Percentiles rank a stretch among this genome's conserved stretches.
phyloP scores from a whole-genome alignment of 2,329 filamentous ascomycete species.

The Chrysoporthe puriensis region DNA sequence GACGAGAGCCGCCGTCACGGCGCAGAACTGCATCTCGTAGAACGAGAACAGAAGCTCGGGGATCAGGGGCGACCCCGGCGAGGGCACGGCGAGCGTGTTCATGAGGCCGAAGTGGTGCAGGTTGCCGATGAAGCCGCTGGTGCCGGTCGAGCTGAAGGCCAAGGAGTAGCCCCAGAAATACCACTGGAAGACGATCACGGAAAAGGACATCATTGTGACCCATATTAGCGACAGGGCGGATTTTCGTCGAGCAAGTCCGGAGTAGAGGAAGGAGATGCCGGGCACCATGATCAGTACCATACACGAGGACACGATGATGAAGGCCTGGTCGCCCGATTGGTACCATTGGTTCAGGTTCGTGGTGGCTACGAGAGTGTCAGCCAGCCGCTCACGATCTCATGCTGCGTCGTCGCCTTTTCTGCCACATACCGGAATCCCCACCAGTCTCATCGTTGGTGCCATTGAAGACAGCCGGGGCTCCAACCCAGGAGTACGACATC shows the following conservation, averaged over 20 bases:
- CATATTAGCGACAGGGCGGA: constrained; percentile 96
- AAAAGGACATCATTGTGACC: constrained; percentile 93
- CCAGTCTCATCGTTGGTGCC: constrained; percentile 67
- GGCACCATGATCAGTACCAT: constrained; percentile 98
- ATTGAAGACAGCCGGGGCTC: constrained; percentile 64
- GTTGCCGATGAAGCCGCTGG: constrained; percentile 90
- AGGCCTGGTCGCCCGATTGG: constrained; percentile 87
- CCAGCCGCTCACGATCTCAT: constrained; percentile 15
- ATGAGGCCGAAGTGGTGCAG: constrained; percentile 86
- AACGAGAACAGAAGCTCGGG: constrained; percentile 92
- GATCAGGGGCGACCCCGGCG: constrained; percentile 84
- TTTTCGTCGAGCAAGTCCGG: constrained; percentile 94
- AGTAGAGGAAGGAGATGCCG: constrained; percentile 96
- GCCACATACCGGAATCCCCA: constrained; percentile 73
- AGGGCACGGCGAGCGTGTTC: constrained; percentile 82
- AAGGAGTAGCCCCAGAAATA: constrained; percentile 99
- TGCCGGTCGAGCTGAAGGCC: constrained; percentile 81
- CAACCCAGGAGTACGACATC: constrained; percentile 66
- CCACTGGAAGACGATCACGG: constrained; percentile 95
- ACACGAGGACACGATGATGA: constrained; percentile 84
- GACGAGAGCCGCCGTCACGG: constrained; percentile 87
- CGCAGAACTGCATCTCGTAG: constrained; percentile 99
- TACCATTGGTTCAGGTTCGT: constrained; percentile 98
- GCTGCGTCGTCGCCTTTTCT: constrained; percentile 23
- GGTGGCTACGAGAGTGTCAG: constrained; percentile 55